Percentiles rank a stretch among this genome's conserved stretches.
Conservation (phyloP, 148 eudicot genomes). For the Hydrangea macrophylla region DNA sequence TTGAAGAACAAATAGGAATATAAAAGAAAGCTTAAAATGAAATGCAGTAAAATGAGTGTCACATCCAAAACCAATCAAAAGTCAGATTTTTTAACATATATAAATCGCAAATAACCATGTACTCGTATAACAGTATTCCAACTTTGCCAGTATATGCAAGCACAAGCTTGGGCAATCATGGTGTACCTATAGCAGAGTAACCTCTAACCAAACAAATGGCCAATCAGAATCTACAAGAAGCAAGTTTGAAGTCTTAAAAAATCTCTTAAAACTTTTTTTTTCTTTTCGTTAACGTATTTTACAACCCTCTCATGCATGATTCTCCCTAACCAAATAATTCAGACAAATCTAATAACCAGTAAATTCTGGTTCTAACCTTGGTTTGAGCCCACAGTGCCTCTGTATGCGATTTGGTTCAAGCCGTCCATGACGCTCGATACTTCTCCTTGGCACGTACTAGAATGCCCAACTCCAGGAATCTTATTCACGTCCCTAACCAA, state of each 20-base stretch:
- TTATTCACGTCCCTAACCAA: slow-evolving; percentile 2
- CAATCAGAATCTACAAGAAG: neutral
- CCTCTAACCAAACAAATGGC: neutral
- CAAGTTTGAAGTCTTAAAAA: neutral
- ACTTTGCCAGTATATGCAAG: neutral
- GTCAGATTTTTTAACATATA: neutral
- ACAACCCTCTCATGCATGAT: neutral
- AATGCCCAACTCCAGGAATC: slow-evolving; percentile 13
- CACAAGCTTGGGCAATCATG: neutral
- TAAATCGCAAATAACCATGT: neutral
- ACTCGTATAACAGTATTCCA: neutral
- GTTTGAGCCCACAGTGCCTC: neutral
- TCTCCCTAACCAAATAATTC: neutral
- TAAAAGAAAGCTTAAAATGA: neutral
- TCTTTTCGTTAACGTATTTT: too few species aligned
- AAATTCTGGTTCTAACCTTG: neutral
- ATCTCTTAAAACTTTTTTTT: neutral
- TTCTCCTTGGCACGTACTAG: slow-evolving; percentile 6
- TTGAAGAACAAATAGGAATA: too few species aligned
- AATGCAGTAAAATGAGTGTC: neutral
- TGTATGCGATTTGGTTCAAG: slow-evolving; percentile 1
- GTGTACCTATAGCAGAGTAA: neutral
- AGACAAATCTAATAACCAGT: neutral
- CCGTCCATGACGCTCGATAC: slow-evolving; percentile 1
- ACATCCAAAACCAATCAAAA: neutral